Evolutionary conservation across 495 filamentous ascomycete genomes (phyloP).

Genomic region (Hyaloscypha hepaticicola): DNA sequence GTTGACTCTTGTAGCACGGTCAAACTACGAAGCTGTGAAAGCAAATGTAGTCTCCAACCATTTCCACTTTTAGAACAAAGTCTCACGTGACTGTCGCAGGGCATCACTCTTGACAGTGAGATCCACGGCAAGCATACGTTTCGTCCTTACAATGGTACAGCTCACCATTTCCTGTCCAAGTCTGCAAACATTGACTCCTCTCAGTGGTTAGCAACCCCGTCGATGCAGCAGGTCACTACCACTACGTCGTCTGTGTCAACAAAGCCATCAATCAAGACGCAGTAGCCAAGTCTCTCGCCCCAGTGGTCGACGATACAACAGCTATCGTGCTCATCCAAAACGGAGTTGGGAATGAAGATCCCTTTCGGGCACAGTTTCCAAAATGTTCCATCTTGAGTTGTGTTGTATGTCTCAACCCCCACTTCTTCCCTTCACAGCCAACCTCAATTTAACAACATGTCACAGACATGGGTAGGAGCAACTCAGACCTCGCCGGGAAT

Average conservation of each 20-base stretch:
- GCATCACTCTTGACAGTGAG: background rate
- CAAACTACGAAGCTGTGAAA: slow-evolving; percentile 2
- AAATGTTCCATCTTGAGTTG: slow-evolving; percentile 35
- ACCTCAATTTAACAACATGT: slow-evolving; percentile 4
- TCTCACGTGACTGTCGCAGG: background rate
- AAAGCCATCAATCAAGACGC: slow-evolving; percentile 49
- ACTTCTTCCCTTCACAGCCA: background rate
- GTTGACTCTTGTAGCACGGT: background rate
- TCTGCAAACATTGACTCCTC: background rate
- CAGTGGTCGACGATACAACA: slow-evolving; percentile 37
- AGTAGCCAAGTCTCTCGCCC: slow-evolving; percentile 37
- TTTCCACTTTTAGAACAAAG: background rate
- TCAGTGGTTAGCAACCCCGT: slow-evolving; percentile 44
- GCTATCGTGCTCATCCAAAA: slow-evolving; percentile 41
- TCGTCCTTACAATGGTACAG: background rate
- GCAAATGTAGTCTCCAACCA: background rate
- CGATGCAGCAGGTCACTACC: slow-evolving; percentile 39
- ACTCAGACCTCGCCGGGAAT: slow-evolving; percentile 45
- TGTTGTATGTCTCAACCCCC: slow-evolving; percentile 29
- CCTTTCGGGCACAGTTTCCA: slow-evolving; percentile 34
- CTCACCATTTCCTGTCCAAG: background rate
- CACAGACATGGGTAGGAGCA: slow-evolving; percentile 52
- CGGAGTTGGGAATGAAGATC: slow-evolving; percentile 41
- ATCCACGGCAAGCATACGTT: background rate
- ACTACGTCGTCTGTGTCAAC: slow-evolving; percentile 51